Evolutionary conservation across 305 asterid species (phyloP).

Genomic region (Lippia alba): DNA sequence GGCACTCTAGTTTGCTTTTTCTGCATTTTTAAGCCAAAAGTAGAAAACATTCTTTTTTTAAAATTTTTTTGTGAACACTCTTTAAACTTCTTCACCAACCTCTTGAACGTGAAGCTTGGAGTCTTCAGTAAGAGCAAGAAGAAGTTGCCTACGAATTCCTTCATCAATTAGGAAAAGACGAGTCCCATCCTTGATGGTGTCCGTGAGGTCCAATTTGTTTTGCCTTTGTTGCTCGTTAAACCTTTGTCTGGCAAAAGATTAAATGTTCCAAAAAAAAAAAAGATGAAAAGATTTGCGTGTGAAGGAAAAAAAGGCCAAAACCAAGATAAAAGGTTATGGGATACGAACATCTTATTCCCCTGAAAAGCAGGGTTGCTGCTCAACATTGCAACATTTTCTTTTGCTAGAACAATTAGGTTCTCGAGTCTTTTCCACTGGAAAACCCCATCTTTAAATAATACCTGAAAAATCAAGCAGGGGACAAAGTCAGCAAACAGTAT

Average conservation of each 20-base stretch:
- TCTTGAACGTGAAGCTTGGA: conserved; percentile 96
- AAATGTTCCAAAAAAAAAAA: not conserved
- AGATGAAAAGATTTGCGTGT: not conserved
- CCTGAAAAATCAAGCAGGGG: conserved; percentile 56
- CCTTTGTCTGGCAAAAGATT: conserved; percentile 52
- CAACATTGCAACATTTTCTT: conserved; percentile 90
- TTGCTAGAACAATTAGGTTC: conserved; percentile 90
- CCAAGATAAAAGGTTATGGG: conserved; percentile 14
- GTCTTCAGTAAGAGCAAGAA: conserved; percentile 96
- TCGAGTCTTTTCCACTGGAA: conserved; percentile 99
- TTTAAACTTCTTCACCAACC: conserved; percentile 46
- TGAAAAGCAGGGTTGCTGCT: conserved; percentile 91
- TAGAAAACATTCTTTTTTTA: too few species aligned
- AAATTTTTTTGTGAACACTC: too few species aligned
- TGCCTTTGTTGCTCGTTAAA: conserved; percentile 50
- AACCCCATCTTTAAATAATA: conserved; percentile 92
- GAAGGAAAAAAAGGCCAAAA: conserved; percentile 21
- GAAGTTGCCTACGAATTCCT: conserved; percentile 93
- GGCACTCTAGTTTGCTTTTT: too few species aligned
- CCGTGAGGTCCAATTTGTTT: conserved; percentile 87
- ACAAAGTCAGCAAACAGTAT: conserved; percentile 17
- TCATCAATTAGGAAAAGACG: conserved; percentile 86
- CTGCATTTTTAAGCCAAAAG: too few species aligned
- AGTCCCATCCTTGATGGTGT: conserved; percentile 96
- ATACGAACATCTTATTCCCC: conserved; percentile 59